These are phyloP conservation scores for Echeveria elegans DNA, from an alignment of 164 flowering plant genomes.

Conservation along the genomic window DNA sequence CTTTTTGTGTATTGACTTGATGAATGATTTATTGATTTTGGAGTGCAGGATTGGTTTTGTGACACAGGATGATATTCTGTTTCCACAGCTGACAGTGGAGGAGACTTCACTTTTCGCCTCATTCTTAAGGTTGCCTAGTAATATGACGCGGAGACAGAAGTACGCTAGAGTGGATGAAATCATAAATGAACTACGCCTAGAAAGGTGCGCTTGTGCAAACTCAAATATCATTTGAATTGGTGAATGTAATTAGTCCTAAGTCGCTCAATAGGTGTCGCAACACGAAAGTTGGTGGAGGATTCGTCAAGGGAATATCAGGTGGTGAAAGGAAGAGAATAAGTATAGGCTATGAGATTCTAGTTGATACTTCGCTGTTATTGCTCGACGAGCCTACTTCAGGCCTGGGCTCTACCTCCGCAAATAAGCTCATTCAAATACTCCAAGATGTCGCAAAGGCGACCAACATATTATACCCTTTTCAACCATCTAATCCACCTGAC, in stretches of 20 bases:
- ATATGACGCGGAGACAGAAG: slow-evolving; percentile 66
- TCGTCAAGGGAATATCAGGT: slow-evolving; percentile 82
- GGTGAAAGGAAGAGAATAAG: slow-evolving; percentile 97
- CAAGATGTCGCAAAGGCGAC: slow-evolving; percentile 35
- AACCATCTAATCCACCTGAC: slow-evolving; percentile 11
- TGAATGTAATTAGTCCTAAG: neutral
- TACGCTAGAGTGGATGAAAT: slow-evolving; percentile 55
- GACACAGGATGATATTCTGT: slow-evolving; percentile 85
- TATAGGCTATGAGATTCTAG: slow-evolving; percentile 91
- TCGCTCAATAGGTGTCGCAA: slow-evolving; percentile 56
- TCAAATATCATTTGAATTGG: neutral
- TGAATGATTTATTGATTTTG: neutral
- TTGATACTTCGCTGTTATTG: slow-evolving; percentile 78
- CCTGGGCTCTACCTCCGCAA: slow-evolving; percentile 91
- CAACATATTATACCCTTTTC: neutral
- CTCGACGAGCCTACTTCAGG: slow-evolving; percentile 99
- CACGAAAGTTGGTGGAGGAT: slow-evolving; percentile 81
- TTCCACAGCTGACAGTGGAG: slow-evolving; percentile 90
- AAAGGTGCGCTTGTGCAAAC: slow-evolving; percentile 44
- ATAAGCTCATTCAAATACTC: slow-evolving; percentile 60
- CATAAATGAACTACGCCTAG: slow-evolving; percentile 81
- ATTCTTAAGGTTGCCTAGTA: slow-evolving; percentile 69
- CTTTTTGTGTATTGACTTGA: neutral
- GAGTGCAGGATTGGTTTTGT: slow-evolving; percentile 89
- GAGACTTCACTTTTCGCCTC: slow-evolving; percentile 86